phyloP scores from a whole-genome alignment of 148 eudicot species.

The Fagopyrum esculentum region DNA sequence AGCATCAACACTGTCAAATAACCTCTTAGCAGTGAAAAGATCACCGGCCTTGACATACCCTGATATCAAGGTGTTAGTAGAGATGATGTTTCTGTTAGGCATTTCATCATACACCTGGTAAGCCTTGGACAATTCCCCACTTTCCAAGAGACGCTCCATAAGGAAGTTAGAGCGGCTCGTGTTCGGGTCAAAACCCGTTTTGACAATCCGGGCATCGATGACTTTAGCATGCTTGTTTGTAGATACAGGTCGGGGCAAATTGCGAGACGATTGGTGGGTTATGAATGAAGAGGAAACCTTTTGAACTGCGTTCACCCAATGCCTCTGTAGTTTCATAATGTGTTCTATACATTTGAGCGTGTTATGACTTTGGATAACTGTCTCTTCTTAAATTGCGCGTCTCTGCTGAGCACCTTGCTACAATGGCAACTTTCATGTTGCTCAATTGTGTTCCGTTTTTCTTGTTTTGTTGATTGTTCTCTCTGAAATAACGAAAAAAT shows the following conservation, averaged over 20 bases:
- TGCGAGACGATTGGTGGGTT: not conserved
- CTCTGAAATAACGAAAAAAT: too few species aligned
- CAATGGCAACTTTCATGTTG: not conserved
- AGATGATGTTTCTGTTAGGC: constrained; percentile 41
- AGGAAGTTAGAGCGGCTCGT: constrained; percentile 47
- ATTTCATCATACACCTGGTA: constrained; percentile 61
- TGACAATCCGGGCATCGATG: constrained; percentile 52
- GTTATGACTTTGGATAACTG: not conserved
- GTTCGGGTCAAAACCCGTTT: constrained; percentile 64
- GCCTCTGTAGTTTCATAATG: constrained; percentile 6
- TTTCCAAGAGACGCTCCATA: constrained; percentile 26
- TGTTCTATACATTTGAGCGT: not conserved
- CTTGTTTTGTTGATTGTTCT: too few species aligned
- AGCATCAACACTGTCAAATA: constrained; percentile 42
- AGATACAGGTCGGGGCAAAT: not conserved
- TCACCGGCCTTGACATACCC: constrained; percentile 53
- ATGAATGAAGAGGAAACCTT: constrained; percentile 5
- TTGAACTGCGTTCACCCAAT: constrained; percentile 8
- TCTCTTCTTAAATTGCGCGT: not conserved
- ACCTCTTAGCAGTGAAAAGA: constrained; percentile 39
- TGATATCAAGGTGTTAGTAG: constrained; percentile 51
- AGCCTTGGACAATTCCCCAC: constrained; percentile 32
- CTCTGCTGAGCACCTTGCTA: not conserved
- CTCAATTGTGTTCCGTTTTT: too few species aligned
- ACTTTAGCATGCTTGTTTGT: constrained; percentile 1